phyloP scores from a whole-genome alignment of 176 grass and related monocot species.

The Poa pratensis region DNA sequence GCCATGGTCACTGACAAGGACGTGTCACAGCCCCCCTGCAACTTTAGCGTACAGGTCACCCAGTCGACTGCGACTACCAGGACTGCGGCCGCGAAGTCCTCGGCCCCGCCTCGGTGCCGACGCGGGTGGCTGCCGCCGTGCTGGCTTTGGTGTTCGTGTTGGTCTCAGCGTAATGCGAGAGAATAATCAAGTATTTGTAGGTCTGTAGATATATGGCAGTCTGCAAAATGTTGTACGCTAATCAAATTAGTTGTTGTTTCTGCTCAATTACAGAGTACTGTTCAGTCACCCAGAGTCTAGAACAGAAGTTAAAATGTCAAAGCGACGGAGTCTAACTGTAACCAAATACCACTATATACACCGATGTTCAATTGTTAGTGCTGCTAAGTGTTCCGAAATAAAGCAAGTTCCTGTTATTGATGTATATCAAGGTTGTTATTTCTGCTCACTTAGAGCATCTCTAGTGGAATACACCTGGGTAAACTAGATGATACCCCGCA shows the following conservation, averaged over 20 bases:
- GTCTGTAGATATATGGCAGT: constrained; percentile 14
- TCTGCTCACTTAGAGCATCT: too few species aligned
- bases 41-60: constrained; percentile 56
- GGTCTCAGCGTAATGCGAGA: neutral
- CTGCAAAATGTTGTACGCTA: constrained; percentile 15
- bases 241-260: neutral
- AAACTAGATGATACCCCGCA: too few species aligned
- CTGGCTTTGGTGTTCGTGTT: constrained; percentile 23
- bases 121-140: neutral
- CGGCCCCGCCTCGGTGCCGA: neutral
- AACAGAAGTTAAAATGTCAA: neutral
- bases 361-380: neutral
- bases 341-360: neutral
- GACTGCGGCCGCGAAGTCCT: neutral
- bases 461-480: too few species aligned
- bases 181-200: neutral
- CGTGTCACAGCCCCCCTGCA: constrained; percentile 37
- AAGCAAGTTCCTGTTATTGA: neutral
- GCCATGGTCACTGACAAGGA: constrained; percentile 56
- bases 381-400: neutral
- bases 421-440: neutral
- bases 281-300: neutral
- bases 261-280: neutral
- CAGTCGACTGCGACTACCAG: neutral
- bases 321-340: neutral